Base-by-base conservation (phyloP, 2,329 filamentous ascomycete genomes). In the Aureobasidium zeae region DNA sequence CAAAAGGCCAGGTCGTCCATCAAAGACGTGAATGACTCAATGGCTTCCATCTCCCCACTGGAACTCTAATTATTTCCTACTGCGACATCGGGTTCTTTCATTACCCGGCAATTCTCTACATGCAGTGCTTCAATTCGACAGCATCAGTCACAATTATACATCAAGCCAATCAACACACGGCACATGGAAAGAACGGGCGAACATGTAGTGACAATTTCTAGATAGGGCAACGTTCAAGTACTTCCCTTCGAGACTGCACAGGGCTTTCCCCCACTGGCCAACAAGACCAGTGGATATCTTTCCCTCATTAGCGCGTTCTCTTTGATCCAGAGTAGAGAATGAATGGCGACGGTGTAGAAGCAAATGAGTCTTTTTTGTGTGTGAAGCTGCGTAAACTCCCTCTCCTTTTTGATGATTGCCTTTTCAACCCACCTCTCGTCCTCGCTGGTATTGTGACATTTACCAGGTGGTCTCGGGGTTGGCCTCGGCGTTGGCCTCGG, bases 231-330 rank as follows among this genome's bases (percentile, higher is more conserved):
- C 86, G 81, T 72, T 89, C 64, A 93, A 89, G 86, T 86, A 77
- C 77, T 82, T 71, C 80, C 83, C 81, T 76, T 45, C 74, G 76
- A 77, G 74, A 76, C 72, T 79, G 74, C 79, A 91, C 88, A 95
- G 87, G 89, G 89, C 89, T 87, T 95, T 96, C 89, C 87, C 88
- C 86, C 81, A 69, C 63, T 56, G 42, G 42, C 32, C n/a, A 36
- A 32, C 66, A 63, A 63, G 64, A 68, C 63, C 62, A 62, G 59
- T 65, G 76, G 86, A 82, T 94, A 87, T 96, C 89, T 96, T 96
- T 96, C 89, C 89, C 87, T 95, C 88, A 83, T 95, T 74, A 95
- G 87, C 82, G 79, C 72, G 68, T 73, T 73, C 77, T 77, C 72
- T 73, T 69, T 67, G 43, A 47, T 47, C 48, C 43, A 45, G 38